Percentiles rank a stretch among this genome's conserved stretches.
Evolutionary conservation across 108 stramenopile species (phyloP).

Genomic region (Aurantiochytrium sp.): DNA sequence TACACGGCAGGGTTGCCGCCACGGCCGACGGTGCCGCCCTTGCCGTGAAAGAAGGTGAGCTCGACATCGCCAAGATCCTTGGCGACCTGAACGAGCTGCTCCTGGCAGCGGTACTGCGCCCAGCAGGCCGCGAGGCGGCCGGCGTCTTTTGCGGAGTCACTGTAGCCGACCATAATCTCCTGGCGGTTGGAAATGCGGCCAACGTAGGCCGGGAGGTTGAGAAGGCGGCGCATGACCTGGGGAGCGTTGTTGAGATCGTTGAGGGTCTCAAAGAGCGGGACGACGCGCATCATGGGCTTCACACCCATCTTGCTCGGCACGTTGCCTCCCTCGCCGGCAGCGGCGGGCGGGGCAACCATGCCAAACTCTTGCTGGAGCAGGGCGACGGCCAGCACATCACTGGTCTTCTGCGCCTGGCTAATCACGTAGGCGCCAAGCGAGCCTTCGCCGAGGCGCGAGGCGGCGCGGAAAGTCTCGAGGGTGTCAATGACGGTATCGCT

Average conservation of each 20-base stretch:
- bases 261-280: constrained; percentile 92
- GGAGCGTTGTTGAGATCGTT: constrained; percentile 75
- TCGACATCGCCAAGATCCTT: constrained; percentile 60
- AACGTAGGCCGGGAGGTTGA: constrained; percentile 62
- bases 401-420: constrained; percentile 75
- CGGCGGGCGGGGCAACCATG: constrained; percentile 58
- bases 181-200: constrained; percentile 73
- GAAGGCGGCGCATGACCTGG: constrained; percentile 57
- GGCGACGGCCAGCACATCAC: constrained; percentile 92
- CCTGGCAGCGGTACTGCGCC: constrained; percentile 88
- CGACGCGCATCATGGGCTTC: constrained; percentile 77
- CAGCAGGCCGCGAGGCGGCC: constrained; percentile 87
- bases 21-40: constrained; percentile 92
- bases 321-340: constrained; percentile 17
- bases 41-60: constrained; percentile 91
- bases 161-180: constrained; percentile 98
- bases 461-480: constrained; percentile 63
- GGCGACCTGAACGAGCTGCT: constrained; percentile 71
- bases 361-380: constrained; percentile 85
- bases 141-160: constrained; percentile 92
- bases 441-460: constrained; percentile 64
- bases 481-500: constrained; percentile 44
- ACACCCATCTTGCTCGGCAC: neutral
- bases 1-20: constrained; percentile 86
- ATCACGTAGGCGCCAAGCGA: constrained; percentile 92